phyloP scores from a whole-genome alignment of 441 rosid species.

The Pelargonium myrrhifolium region DNA sequence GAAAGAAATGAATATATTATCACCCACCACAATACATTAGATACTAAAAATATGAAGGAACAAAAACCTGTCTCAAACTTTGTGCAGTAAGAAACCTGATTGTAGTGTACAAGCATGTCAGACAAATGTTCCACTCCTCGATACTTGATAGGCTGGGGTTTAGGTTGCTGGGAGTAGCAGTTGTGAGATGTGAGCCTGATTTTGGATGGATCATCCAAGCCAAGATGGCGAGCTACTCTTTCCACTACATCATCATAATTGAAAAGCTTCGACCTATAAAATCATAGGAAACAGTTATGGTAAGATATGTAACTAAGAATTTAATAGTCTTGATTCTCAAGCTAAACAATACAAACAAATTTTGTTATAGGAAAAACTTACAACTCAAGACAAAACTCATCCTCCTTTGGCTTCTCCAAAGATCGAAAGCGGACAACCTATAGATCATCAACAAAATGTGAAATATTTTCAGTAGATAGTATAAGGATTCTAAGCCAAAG shows the following conservation, averaged over 20 bases:
- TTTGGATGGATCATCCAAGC: slow-evolving; percentile 79
- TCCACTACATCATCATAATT: slow-evolving; percentile 86
- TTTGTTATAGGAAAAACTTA: slow-evolving; percentile 30
- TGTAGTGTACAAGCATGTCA: slow-evolving; percentile 86
- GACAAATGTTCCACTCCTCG: slow-evolving; percentile 75
- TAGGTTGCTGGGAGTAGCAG: slow-evolving; percentile 97
- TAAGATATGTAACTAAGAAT: neutral
- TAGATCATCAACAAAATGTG: slow-evolving; percentile 1
- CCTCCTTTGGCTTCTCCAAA: slow-evolving; percentile 70
- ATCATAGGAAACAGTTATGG: slow-evolving; percentile 11
- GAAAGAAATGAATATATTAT: slow-evolving; percentile 10
- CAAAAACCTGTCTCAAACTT: slow-evolving; percentile 16
- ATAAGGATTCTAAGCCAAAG: too few species aligned
- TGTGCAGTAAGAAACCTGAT: slow-evolving; percentile 41
- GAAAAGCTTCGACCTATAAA: slow-evolving; percentile 55
- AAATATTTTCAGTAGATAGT: neutral
- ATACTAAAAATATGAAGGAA: neutral
- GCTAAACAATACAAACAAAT: neutral
- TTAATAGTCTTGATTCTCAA: neutral
- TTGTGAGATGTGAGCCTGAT: slow-evolving; percentile 90
- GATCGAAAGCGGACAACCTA: slow-evolving; percentile 67
- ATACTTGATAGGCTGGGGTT: slow-evolving; percentile 83
- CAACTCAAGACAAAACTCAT: slow-evolving; percentile 62
- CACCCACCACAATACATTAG: slow-evolving; percentile 13
- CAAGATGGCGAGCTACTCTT: slow-evolving; percentile 72